Base-by-base conservation (phyloP, 2,329 filamentous ascomycete genomes). In the Plectosphaerella plurivora region DNA sequence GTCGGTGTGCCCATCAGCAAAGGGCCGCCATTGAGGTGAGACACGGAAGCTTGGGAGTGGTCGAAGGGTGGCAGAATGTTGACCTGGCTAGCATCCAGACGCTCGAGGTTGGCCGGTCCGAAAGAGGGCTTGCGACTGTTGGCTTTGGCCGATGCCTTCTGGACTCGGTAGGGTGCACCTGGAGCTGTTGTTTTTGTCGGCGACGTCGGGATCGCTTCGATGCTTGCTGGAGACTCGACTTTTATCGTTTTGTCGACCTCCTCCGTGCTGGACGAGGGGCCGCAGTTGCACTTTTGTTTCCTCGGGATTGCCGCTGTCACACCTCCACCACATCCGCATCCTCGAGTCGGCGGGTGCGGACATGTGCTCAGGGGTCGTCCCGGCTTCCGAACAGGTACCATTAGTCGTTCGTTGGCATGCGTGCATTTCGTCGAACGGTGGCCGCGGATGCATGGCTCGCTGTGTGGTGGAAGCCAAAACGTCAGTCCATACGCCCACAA, bases 361-460 rank as follows among this genome's bases (percentile, higher is more conserved):
- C 86, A 89, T 51, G 80, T 78, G 65, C 84, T 88, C 51, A 89
- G 69, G 9, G 86, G 87, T 48, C 87, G 78, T 16, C 87, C 87
- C 15, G 87, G 86, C 62, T 89, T 89, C 56, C 86, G 81, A 15
- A 90, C 87, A 20, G 84, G 83, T 4, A 88, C 74, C 76, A 89
- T 83, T 35, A 88, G 71, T 53, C 86, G 81, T 60, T 88, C 85
- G 57, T 78, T 76, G 55, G 76, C 77, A 64, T 90, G 87, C 47
- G 80, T 84, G 68, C 87, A 90, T 73, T 87, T 88, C 50, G 86
- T 88, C 28, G 87, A 89, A 61, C 87, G 83, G 68, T 90, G 87
- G 52, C 87, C 87, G 62, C 86, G 83, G 60, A 89, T 89, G 66
- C 87, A 89, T 63, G 86, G 86, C 75, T 83, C 83, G 69, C 86